phyloP scores from a whole-genome alignment of 192 early-diverging fungal genomes.

The Funneliformis geosporum region DNA sequence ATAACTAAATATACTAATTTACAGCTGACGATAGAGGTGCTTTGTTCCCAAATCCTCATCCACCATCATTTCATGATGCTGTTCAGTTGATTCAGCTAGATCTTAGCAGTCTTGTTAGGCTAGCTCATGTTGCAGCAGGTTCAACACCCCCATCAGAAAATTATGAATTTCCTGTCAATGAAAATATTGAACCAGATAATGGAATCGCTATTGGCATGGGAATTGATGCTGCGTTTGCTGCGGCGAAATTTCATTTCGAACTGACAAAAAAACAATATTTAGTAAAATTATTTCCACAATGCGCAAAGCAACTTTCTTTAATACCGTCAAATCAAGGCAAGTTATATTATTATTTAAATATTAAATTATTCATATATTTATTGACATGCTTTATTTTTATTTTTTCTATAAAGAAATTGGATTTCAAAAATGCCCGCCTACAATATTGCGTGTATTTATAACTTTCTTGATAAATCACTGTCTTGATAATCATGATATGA shows the following conservation, averaged over 20 bases:
- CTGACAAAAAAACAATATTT: conserved; percentile 70
- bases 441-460: conserved; percentile 64
- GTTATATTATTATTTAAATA: conserved; percentile 24
- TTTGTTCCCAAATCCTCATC: conserved; percentile 58
- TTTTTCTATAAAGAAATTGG: conserved; percentile 55
- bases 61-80: conserved; percentile 58
- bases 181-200: conserved; percentile 51
- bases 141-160: conserved; percentile 61
- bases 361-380: background rate
- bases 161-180: conserved; percentile 54
- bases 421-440: conserved; percentile 68
- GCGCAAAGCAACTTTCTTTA: conserved; percentile 50
- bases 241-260: conserved; percentile 71
- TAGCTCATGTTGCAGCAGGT: conserved; percentile 62
- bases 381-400: background rate
- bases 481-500: conserved; percentile 54
- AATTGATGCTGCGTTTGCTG: conserved; percentile 57
- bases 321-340: conserved; percentile 54
- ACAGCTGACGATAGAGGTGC: conserved; percentile 49
- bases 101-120: conserved; percentile 49
- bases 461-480: conserved; percentile 68
- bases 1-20: background rate
- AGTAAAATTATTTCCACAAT: conserved; percentile 67
- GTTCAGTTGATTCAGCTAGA: conserved; percentile 54
- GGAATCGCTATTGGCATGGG: conserved; percentile 61